Base-by-base conservation (phyloP, 1,284 basidiomycete species). In the Neolentinus lepideus region DNA sequence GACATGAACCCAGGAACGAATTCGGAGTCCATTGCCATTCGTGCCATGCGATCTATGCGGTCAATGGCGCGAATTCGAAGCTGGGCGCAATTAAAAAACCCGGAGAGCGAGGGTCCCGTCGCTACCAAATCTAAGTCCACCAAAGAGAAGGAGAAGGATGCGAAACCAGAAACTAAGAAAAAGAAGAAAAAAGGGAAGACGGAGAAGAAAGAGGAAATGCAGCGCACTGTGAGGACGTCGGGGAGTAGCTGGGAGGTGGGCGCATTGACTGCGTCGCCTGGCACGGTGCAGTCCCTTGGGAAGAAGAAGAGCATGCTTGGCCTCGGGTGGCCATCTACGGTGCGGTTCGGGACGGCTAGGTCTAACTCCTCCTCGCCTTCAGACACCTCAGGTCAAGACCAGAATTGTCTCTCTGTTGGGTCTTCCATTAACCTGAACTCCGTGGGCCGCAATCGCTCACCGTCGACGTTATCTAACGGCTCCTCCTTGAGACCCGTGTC, bases 1-100 rank as follows among this genome's bases (percentile, higher is more conserved):
- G 47, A 29, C 22, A 21, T 6, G 22, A 10, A 6, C 12, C 25
- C 48, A 14, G 57, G 56, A 2, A 59, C 58, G 6, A 56, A 62
- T n/a, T 58, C 73, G 22, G 80, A 78, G 31, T 89, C 86, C 0
- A 85, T 91, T 53, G 89, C 88, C 0, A 56, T 91, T 12, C 80
- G 88, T 14, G 88, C 89, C 1, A 90, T 91, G 72, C 76, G 83
- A 45, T 85, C 83, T 19, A 81, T 91, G 62, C 75, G 83, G 31
- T 86, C 83, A 1, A 70, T 91, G 53, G 87, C 89, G 2, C 71
- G 81, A 46, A 81, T 91, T 53, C 79, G 83, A 1, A 84, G 83
- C 62, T 88, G 87, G 85, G 79, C 79, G 10, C 83, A 84, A 62
- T 69, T 81, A 51, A 77, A 71, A 65, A 71, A n/a, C 19, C 8